Percentiles rank a stretch among this genome's conserved stretches.
phyloP scores from a whole-genome alignment of 2,329 filamentous ascomycete genomes.

The Fusarium stilboides region DNA sequence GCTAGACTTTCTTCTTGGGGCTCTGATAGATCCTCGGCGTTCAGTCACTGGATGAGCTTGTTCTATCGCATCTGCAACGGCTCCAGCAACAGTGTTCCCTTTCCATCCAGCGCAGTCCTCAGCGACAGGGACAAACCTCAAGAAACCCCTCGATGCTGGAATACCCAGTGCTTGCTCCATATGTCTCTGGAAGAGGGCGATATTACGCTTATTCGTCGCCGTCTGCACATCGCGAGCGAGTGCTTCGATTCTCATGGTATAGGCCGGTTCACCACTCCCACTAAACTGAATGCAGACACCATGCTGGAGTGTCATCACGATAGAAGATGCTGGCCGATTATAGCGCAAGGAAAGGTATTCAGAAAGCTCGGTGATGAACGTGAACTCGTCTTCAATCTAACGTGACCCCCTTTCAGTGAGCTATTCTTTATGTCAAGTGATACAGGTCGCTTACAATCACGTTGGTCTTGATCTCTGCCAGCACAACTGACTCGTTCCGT shows the following conservation, averaged over 20 bases:
- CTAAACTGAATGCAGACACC: constrained; percentile 82
- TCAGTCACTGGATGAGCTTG: constrained; percentile 12
- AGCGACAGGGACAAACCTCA: constrained; percentile 78
- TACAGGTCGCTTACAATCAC: constrained; percentile 47
- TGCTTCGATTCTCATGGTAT: constrained; percentile 81
- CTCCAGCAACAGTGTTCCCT: constrained; percentile 77
- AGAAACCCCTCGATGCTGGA: constrained; percentile 74
- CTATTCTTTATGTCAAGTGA: background rate
- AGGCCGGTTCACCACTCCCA: constrained; percentile 83
- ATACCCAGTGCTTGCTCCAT: constrained; percentile 81
- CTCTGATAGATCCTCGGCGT: constrained; percentile 16
- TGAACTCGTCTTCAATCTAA: constrained; percentile 82
- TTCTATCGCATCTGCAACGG: constrained; percentile 61
- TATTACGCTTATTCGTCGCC: constrained; percentile 85
- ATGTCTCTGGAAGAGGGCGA: constrained; percentile 81
- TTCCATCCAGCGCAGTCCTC: constrained; percentile 82
- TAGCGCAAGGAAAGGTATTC: constrained; percentile 82
- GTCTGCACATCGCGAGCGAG: constrained; percentile 78
- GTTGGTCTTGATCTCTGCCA: constrained; percentile 64
- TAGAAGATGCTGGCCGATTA: constrained; percentile 78
- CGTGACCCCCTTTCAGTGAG: constrained; percentile 7
- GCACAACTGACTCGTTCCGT: constrained; percentile 69
- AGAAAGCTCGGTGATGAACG: constrained; percentile 81
- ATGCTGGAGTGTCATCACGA: constrained; percentile 83
- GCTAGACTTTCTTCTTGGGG: constrained; percentile 34